Conservation (phyloP, 805 yeast genomes). For the Candida mattraensis region DNA sequence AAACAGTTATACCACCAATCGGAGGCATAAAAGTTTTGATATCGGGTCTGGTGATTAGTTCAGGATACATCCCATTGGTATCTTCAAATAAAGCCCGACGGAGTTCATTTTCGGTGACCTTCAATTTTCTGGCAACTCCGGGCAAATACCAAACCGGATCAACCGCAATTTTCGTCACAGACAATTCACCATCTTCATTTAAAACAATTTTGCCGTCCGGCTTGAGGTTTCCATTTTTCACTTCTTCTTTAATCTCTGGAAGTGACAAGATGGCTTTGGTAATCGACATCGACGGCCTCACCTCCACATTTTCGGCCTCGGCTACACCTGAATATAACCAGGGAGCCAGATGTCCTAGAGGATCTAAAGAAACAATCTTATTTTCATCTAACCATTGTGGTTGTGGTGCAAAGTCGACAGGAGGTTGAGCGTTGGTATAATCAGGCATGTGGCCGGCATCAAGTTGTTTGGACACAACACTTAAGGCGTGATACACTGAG, state of each 20-base stretch:
- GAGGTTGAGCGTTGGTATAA: conserved; percentile 64
- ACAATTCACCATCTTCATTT: conserved; percentile 59
- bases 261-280: conserved; percentile 66
- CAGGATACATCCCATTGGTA: conserved; percentile 72
- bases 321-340: conserved; percentile 50
- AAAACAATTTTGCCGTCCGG: conserved; percentile 64
- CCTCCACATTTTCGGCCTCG: conserved; percentile 48
- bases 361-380: conserved; percentile 65
- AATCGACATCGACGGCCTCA: conserved; percentile 64
- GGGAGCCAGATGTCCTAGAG: conserved; percentile 66
- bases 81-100: conserved; percentile 64
- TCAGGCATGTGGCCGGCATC: conserved; percentile 54
- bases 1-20: conserved; percentile 66
- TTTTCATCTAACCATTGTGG: conserved; percentile 55
- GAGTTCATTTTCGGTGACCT: conserved; percentile 53
- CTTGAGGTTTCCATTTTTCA: conserved; percentile 47
- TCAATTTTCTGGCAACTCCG: conserved; percentile 64
- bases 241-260: conserved; percentile 57
- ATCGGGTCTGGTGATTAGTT: conserved; percentile 65
- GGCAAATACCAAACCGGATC: conserved; percentile 75
- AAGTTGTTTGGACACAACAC: conserved; percentile 60
- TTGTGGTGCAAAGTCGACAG: conserved; percentile 52
- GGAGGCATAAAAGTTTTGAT: conserved; percentile 67
- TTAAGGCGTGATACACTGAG: conserved; percentile 63
- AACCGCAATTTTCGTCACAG: conserved; percentile 62